Conservation (phyloP, 1,139 yeast species). For the Kodamaea sp. region DNA sequence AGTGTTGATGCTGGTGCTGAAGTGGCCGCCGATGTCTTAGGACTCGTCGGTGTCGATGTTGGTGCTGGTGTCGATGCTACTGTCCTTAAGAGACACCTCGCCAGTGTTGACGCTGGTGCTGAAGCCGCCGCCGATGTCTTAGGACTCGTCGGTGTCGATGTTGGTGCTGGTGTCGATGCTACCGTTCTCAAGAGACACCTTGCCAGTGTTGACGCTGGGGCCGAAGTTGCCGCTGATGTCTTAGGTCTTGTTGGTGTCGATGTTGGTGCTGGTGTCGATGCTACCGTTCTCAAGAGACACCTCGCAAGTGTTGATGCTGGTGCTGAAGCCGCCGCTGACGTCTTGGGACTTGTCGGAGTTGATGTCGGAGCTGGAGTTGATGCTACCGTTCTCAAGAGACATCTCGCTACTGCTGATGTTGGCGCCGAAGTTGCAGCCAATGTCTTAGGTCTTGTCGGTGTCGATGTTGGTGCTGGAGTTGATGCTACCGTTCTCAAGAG, state of each 20-base stretch:
- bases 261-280: conserved; percentile 15
- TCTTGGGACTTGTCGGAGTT: conserved; percentile 4
- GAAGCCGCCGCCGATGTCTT: conserved; percentile 11
- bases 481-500: too few species aligned
- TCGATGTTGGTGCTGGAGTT: conserved; percentile 1
- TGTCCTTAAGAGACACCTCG: conserved; percentile 7
- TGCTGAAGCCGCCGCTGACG: conserved; percentile 3
- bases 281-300: conserved; percentile 9
- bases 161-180: conserved; percentile 8
- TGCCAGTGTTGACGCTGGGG: conserved; percentile 12
- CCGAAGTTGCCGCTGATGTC: conserved; percentile 11
- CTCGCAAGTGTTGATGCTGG: conserved; percentile 8
- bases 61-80: conserved; percentile 2
- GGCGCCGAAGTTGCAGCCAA: conserved; percentile 9
- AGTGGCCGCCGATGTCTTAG: conserved; percentile 3
- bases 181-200: conserved; percentile 8
- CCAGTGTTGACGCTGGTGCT: conserved; percentile 9
- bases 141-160: conserved; percentile 12
- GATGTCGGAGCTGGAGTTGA: conserved; percentile 8
- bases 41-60: conserved; percentile 3
- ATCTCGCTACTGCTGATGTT: conserved; percentile 13
- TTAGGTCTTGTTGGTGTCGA: conserved; percentile 9
- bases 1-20: conserved; percentile 13
- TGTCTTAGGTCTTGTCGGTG: conserved; percentile 9
- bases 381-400: conserved; percentile 8